A percentile compares a stretch with the other conserved stretches of the same genome.
Conservation (phyloP, 108 stramenopile genomes). For the Nitzschia palea region DNA sequence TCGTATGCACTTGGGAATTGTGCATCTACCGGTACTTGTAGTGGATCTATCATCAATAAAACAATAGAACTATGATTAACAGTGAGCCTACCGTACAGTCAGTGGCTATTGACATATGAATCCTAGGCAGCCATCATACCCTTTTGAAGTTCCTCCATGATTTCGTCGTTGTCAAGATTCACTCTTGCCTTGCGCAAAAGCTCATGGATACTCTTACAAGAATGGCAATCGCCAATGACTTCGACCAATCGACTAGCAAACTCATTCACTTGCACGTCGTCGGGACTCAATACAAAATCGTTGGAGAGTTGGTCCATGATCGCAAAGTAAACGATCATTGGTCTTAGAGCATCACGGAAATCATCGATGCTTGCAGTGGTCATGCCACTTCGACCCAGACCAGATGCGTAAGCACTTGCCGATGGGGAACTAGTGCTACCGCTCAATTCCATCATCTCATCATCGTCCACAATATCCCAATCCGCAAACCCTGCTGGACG, state of each 20-base stretch:
- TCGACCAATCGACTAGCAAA: constrained; percentile 53
- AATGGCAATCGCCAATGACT: constrained; percentile 56
- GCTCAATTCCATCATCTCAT: constrained; percentile 18
- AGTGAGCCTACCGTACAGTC: background rate
- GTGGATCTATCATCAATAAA: too few relatives aligned
- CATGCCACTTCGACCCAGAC: background rate
- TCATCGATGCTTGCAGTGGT: constrained; percentile 43
- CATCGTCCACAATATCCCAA: constrained; percentile 49
- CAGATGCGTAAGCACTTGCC: constrained; percentile 1
- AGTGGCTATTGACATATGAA: too few relatives aligned
- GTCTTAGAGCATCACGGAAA: constrained; percentile 61
- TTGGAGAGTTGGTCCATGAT: constrained; percentile 71
- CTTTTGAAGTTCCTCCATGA: constrained; percentile 68
- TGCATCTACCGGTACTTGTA: too few relatives aligned
- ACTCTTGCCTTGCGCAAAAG: constrained; percentile 61
- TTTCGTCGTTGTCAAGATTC: constrained; percentile 45
- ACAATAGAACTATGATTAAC: too few relatives aligned
- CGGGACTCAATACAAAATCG: constrained; percentile 54
- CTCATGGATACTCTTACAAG: constrained; percentile 55
- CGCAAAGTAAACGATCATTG: constrained; percentile 75
- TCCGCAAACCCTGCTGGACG: constrained; percentile 58
- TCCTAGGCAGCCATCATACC: constrained; percentile 44
- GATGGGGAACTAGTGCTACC: constrained; percentile 5
- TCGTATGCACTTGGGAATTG: too few relatives aligned
- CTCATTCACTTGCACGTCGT: constrained; percentile 54